phyloP scores from a whole-genome alignment of 805 yeast species.

The Ogataea salicorniae region DNA sequence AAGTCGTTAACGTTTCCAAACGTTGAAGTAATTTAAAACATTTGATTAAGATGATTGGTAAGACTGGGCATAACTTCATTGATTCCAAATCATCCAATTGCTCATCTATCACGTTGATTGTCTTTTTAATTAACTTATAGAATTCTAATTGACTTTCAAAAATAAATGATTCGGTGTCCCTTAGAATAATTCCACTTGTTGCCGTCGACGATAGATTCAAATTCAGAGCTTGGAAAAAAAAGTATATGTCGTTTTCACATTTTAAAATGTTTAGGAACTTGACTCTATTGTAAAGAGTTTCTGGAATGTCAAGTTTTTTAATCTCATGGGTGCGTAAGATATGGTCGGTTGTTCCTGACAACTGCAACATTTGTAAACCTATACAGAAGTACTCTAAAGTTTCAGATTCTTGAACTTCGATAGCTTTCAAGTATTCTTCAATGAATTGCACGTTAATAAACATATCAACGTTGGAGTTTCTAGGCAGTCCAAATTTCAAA shows the following conservation, averaged over 20 bases:
- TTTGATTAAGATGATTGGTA: constrained; percentile 23
- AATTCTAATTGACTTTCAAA: constrained; percentile 29
- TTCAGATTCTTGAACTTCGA: constrained; percentile 10
- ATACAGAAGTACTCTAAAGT: constrained; percentile 19
- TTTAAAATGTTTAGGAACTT: constrained; percentile 26
- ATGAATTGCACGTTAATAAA: constrained; percentile 18
- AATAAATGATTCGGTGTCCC: constrained; percentile 23
- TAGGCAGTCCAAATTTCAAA: constrained; percentile 43
- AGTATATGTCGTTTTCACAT: constrained; percentile 18
- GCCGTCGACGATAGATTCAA: background rate
- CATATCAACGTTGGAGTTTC: constrained; percentile 17
- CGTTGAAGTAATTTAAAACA: constrained; percentile 21
- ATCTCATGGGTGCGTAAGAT: constrained; percentile 11
- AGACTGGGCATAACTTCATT: constrained; percentile 21
- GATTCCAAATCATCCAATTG: constrained; percentile 28
- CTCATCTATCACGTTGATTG: constrained; percentile 26
- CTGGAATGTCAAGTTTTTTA: constrained; percentile 8
- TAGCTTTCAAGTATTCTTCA: constrained; percentile 9
- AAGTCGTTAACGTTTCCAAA: constrained; percentile 13
- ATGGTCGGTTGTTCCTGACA: constrained; percentile 15
- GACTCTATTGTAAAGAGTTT: constrained; percentile 9
- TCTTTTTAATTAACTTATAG: constrained; percentile 23
- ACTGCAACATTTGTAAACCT: constrained; percentile 22
- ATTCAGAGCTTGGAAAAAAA: constrained; percentile 10
- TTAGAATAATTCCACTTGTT: background rate